Evolutionary conservation across 768 basidiomycete genomes (phyloP).

Genomic region (Russula earlei): DNA sequence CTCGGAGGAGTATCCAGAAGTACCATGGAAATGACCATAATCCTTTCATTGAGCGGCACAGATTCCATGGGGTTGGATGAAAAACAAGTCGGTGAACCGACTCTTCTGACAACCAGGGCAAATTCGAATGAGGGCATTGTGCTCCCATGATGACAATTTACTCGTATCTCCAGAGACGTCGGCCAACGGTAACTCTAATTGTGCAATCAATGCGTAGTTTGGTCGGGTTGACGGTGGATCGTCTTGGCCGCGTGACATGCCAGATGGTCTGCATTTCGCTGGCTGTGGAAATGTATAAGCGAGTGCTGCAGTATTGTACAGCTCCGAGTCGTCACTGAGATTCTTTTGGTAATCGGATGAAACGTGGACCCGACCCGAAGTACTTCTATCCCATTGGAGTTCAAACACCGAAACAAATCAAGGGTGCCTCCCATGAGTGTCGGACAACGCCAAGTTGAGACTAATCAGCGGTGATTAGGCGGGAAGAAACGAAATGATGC

Average conservation of each 20-base stretch:
- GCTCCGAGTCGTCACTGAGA: too few species aligned
- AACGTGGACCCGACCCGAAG: not conserved
- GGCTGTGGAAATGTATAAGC: not conserved
- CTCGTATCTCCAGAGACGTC: not conserved
- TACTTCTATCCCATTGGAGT: not conserved
- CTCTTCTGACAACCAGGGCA: too few species aligned
- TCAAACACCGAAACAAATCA: not conserved
- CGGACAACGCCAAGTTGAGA: not conserved
- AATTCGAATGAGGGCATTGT: not conserved
- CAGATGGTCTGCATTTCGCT: not conserved
- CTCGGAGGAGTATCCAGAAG: too few species aligned
- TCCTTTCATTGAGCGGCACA: not conserved
- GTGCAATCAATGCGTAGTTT: not conserved
- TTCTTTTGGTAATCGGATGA: not conserved
- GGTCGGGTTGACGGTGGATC: not conserved
- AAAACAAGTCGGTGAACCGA: too few species aligned
- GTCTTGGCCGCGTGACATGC: not conserved
- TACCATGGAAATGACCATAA: too few species aligned
- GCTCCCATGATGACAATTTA: not conserved
- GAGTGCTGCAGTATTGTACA: too few species aligned
- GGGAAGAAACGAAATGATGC: not conserved
- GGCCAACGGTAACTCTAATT: not conserved
- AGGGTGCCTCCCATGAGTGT: not conserved
- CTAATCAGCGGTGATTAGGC: constrained; percentile 16
- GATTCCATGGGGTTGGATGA: too few species aligned